Base-by-base conservation (phyloP, 2,329 filamentous ascomycete genomes). In the Xylariaceae sp. region DNA sequence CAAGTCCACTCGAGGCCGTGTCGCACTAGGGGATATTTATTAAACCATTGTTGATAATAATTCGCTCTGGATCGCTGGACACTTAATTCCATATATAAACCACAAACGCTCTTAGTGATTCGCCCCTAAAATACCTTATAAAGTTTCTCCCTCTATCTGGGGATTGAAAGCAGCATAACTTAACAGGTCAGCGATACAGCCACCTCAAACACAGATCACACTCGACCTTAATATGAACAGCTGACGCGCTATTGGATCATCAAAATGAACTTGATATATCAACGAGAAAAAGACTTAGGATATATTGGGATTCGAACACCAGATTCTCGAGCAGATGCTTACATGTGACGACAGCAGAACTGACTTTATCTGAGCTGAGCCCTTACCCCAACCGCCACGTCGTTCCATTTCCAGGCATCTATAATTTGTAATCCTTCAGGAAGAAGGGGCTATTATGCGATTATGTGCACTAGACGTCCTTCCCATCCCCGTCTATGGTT, bases 341-440 rank as follows among this genome's bases (percentile, higher is more conserved):
- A 43, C 23, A 1, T n/a, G n/a, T n/a, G n/a, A n/a, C n/a, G 5
- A 17, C 36, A 29, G 4, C 26, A 21, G 14, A 39, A 17, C 41
- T 7, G 7, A 24, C 3, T n/a, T n/a, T n/a, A 33, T 41, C 46
- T n/a, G 14, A 6, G 11, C 33, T 34, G 14, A 14, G 17, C 40
- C 46, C 26, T 36, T 24, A 29, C 14, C 1, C 4, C 21, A n/a
- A 36, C 14, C 33, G n/a, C 29, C 16, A n/a, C 23, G 12, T 17
- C 28, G 17, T 50, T 52, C 29, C 23, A 26, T 28, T 12, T 28
- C 12, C n/a, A 28, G 4, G 40, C 26, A 24, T 51, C 16, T 16
- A 41, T 31, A 29, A 51, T 56, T 51, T 37, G 54, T 36, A 41
- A 36, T 31, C 12, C 16, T 29, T 23, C 29, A 2, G 40, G 26